A percentile compares a stretch with the other conserved stretches of the same genome.
Conservation (phyloP, 208 protist species). For the Leishmania arabica region DNA sequence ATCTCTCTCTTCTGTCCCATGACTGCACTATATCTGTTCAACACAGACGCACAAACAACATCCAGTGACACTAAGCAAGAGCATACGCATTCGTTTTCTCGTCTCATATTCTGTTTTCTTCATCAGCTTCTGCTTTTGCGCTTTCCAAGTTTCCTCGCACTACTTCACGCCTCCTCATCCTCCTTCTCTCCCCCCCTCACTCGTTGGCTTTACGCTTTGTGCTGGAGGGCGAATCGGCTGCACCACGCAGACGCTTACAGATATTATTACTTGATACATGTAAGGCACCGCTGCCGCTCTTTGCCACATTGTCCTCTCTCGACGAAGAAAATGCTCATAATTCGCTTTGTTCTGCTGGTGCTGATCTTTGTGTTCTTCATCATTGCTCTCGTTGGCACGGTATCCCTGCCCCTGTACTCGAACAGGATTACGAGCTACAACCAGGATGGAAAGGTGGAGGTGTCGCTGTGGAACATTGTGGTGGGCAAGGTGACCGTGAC, state of each 20-base stretch:
- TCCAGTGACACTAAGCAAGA: background rate
- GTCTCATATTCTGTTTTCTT: background rate
- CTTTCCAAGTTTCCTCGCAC: background rate
- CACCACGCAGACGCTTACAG: background rate
- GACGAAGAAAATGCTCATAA: slow-evolving; percentile 23
- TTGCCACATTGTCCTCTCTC: background rate
- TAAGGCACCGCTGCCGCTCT: background rate
- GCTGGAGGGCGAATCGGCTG: background rate
- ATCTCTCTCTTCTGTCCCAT: background rate
- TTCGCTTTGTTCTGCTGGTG: slow-evolving; percentile 42
- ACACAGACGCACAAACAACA: background rate
- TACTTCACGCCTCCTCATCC: background rate
- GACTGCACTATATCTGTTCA: background rate
- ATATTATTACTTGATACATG: background rate
- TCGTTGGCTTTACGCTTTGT: background rate
- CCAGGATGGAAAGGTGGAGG: slow-evolving; percentile 35
- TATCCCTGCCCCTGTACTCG: slow-evolving; percentile 41
- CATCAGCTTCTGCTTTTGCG: background rate
- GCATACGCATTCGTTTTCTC: background rate
- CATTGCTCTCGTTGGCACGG: slow-evolving; percentile 43
- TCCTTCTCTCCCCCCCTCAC: background rate
- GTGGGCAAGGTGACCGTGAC: slow-evolving; percentile 24
- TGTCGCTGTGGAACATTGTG: slow-evolving; percentile 41
- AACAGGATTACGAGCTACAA: slow-evolving; percentile 23
- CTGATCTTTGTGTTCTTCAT: slow-evolving; percentile 37